Evolutionary conservation across 1,284 basidiomycete species (phyloP), one percentile per base, ranked within the genome.

Genomic region (Rhodotorula mucilaginosa): DNA sequence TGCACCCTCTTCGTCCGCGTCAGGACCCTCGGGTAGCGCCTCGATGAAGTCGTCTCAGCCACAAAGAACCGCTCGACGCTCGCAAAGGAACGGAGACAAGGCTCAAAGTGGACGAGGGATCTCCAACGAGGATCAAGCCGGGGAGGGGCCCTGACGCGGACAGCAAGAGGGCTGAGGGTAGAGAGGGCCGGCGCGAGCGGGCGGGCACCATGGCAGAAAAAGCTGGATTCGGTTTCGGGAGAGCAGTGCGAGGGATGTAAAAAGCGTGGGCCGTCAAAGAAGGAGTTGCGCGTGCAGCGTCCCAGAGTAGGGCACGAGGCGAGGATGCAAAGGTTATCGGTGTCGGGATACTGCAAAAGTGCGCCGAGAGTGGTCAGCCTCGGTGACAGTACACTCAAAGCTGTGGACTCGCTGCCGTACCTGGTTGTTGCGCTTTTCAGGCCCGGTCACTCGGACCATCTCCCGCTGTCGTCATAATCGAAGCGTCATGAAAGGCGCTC

Each of bases 61-160:
- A 13, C 47, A 19, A 21, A 57, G 67, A 63, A 64, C 61, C 61
- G 67, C 67, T 68, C 66, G 52, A 67, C 65, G 65, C 60, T 23
- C 56, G 10, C 39, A 44, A 23, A 13, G 46, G 49, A 34, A 49
- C 66, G 66, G 66, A 68, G 66, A 63, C 66, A 68, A 62, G 66
- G 66, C 66, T 68, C 66, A 58, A 23, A 34, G 34, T 5, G 34
- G 34, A 8, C 8, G 34, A 34, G 34, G 8, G 34, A 34, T 34
- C 34, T 34, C 34, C 34, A 34, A 34, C 34, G 34, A 34, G 58
- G n/a, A 52, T 3, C 34, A 23, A 10, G 15, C 23, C n/a, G n/a
- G 12, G 52, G n/a, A 56, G 18, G 7, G 31, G 29, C 19, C 21
- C 3, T 8, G 46, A 18, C 46, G 34, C 59, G 46, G 46, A 58